Percentiles rank a stretch among this genome's conserved stretches.
These are phyloP conservation scores for Paulownia fortunei DNA, from an alignment of 257 asterid species.

Conservation along the genomic window DNA sequence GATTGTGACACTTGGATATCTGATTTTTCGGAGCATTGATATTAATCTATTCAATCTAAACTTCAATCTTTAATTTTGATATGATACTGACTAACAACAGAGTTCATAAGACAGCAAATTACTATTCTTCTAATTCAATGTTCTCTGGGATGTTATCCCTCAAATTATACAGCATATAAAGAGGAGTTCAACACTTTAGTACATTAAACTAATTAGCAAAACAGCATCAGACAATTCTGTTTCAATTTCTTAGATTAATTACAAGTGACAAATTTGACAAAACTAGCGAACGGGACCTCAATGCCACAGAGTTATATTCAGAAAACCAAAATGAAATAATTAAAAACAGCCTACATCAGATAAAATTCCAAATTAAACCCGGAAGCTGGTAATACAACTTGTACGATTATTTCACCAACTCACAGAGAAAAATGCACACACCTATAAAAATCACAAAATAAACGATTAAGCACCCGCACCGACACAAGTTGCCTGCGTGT, in stretches of 20 bases:
- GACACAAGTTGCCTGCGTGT: conserved; percentile 14
- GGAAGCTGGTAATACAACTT: background rate
- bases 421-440: conserved; percentile 2
- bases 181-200: background rate
- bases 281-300: conserved; percentile 1
- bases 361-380: background rate
- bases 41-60: background rate
- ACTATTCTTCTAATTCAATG: conserved; percentile 1
- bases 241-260: conserved; percentile 13
- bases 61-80: background rate
- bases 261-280: background rate
- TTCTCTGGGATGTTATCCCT: background rate
- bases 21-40: conserved; percentile 19
- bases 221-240: conserved; percentile 22
- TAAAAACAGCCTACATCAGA: background rate
- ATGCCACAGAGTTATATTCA: background rate
- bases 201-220: background rate
- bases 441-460: background rate
- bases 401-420: conserved; percentile 17
- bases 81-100: background rate
- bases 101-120: background rate
- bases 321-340: background rate
- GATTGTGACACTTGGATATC: conserved; percentile 14
- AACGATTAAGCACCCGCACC: conserved; percentile 5
- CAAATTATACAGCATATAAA: conserved; percentile 1